phyloP scores from a whole-genome alignment of 257 asterid genomes.

The Thymus mandschuricus region DNA sequence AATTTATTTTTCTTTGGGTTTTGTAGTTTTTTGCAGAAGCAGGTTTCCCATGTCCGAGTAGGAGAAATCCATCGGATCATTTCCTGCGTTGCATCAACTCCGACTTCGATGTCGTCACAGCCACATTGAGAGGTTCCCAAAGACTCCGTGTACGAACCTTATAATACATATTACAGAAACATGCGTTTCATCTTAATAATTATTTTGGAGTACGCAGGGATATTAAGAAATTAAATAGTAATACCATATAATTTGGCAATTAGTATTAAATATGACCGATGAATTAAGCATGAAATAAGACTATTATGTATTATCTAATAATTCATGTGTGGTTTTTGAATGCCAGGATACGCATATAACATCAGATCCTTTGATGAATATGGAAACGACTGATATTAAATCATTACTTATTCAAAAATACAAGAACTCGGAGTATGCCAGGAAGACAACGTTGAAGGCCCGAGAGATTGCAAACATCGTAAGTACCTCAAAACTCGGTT shows the following conservation, averaged over 20 bases:
- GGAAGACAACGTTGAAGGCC: constrained; percentile 47
- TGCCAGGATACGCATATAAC: constrained; percentile 54
- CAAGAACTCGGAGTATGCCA: constrained; percentile 63
- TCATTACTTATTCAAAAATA: constrained; percentile 67
- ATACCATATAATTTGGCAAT: too few relatives aligned
- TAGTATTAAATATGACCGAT: too few relatives aligned
- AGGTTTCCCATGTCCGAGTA: constrained; percentile 96
- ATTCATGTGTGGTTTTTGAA: not conserved
- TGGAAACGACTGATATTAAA: constrained; percentile 81
- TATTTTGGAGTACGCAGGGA: too few relatives aligned
- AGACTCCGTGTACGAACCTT: constrained; percentile 62
- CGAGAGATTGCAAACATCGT: constrained; percentile 57
- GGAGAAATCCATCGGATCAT: constrained; percentile 96
- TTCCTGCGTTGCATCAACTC: constrained; percentile 90
- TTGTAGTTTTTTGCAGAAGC: constrained; percentile 90
- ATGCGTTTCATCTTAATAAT: too few relatives aligned
- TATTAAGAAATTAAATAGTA: too few relatives aligned
- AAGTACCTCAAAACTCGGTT: constrained; percentile 25
- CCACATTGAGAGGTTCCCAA: constrained; percentile 80
- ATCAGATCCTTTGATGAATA: constrained; percentile 68
- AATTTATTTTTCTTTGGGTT: not conserved
- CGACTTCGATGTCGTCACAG: constrained; percentile 83
- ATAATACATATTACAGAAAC: too few relatives aligned
- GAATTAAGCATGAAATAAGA: too few relatives aligned
- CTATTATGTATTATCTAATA: too few relatives aligned